Evolutionary conservation across 345 rosid species (phyloP).

Genomic region (Linum trigynum): DNA sequence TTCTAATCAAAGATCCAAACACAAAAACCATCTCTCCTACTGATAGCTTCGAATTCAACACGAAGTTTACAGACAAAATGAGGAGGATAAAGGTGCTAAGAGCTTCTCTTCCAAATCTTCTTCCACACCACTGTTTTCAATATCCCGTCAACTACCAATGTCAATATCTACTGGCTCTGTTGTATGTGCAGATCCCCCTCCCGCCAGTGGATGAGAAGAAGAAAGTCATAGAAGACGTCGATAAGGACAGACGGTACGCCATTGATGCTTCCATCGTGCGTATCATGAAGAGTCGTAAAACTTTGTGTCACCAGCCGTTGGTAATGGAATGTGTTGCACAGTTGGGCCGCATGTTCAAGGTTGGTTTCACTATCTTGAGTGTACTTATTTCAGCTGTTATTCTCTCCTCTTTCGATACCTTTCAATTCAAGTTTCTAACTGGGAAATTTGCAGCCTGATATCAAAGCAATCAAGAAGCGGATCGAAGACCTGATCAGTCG

Average conservation of each 20-base stretch:
- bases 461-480: slow-evolving; percentile 87
- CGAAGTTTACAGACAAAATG: slow-evolving; percentile 75
- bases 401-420: too few species aligned
- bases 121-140: slow-evolving; percentile 5
- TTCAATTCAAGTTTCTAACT: neutral
- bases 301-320: slow-evolving; percentile 72
- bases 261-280: slow-evolving; percentile 98
- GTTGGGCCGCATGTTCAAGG: slow-evolving; percentile 95
- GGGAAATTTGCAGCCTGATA: slow-evolving; percentile 69
- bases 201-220: slow-evolving; percentile 90
- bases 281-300: slow-evolving; percentile 91
- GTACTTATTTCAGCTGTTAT: neutral
- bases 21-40: slow-evolving; percentile 16
- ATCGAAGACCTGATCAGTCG: slow-evolving; percentile 84
- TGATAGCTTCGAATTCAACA: slow-evolving; percentile 19
- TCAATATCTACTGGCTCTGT: neutral
- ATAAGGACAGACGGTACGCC: slow-evolving; percentile 81
- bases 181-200: slow-evolving; percentile 59
- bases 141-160: neutral
- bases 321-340: slow-evolving; percentile 89
- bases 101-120: too few species aligned
- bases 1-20: slow-evolving; percentile 20
- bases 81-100: slow-evolving; percentile 77
- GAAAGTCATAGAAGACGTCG: slow-evolving; percentile 87
- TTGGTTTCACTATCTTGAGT: slow-evolving; percentile 9